Percentiles rank a stretch among this genome's conserved stretches.
These are phyloP conservation scores for Ogataea paradorogensis DNA, from an alignment of 805 yeast species.

Conservation along the genomic window DNA sequence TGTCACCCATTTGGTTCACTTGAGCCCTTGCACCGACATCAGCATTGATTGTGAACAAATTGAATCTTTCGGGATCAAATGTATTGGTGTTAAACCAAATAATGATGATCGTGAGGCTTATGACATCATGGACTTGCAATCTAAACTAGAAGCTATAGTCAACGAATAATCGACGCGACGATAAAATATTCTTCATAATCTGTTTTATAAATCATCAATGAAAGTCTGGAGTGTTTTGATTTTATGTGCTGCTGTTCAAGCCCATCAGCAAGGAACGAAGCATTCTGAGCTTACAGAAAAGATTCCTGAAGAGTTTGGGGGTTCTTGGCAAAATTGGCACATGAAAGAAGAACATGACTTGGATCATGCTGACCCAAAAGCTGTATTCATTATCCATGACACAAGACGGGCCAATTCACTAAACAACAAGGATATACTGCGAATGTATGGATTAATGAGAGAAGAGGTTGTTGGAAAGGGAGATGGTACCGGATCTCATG, in stretches of 20 bases:
- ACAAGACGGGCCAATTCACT: slow-evolving; percentile 54
- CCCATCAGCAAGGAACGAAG: slow-evolving; percentile 10
- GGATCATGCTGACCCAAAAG: slow-evolving; percentile 67
- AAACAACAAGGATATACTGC: slow-evolving; percentile 61
- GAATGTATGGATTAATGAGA: slow-evolving; percentile 76
- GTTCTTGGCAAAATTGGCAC: slow-evolving; percentile 83
- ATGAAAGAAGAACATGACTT: slow-evolving; percentile 86
- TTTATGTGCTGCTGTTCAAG: background rate
- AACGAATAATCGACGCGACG: slow-evolving; percentile 9
- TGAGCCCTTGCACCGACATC: slow-evolving; percentile 47
- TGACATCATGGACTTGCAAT: slow-evolving; percentile 41
- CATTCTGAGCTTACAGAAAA: slow-evolving; percentile 36
- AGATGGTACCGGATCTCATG: slow-evolving; percentile 82
- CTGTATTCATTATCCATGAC: slow-evolving; percentile 83
- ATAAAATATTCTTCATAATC: background rate
- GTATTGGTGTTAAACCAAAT: slow-evolving; percentile 40
- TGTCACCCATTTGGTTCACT: slow-evolving; percentile 62
- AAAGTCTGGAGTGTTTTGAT: background rate
- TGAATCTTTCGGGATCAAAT: slow-evolving; percentile 42
- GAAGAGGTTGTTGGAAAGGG: slow-evolving; percentile 81
- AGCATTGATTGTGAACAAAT: slow-evolving; percentile 44
- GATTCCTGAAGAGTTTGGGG: slow-evolving; percentile 46
- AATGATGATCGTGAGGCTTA: slow-evolving; percentile 31
- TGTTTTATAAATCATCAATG: background rate
- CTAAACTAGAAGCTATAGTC: slow-evolving; percentile 8